Evolutionary conservation across 192 early-diverging fungal species (phyloP).

Genomic region (Rhizophagus prolifer): DNA sequence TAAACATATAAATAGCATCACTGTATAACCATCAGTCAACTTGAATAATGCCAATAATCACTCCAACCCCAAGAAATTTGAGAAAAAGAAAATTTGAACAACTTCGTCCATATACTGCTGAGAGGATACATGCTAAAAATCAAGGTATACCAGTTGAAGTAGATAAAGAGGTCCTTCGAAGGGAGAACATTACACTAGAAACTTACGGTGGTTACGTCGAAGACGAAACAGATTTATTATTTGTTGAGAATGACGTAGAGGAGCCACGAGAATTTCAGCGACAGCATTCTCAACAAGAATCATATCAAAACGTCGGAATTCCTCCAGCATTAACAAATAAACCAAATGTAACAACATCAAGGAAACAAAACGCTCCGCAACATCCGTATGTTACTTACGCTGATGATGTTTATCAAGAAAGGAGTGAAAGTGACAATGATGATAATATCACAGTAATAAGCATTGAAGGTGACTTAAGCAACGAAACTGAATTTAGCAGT

Average conservation of each 20-base stretch:
- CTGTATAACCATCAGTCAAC: not conserved
- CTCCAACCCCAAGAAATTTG: not conserved
- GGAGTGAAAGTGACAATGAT: not conserved
- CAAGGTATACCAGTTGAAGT: not conserved
- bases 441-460: not conserved
- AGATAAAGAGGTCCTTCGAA: not conserved
- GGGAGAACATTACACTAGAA: not conserved
- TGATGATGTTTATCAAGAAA: not conserved
- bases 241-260: not conserved
- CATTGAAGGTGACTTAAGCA: not conserved
- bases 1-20: too few species aligned
- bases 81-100: not conserved
- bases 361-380: not conserved
- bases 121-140: not conserved
- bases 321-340: not conserved
- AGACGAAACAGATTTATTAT: not conserved
- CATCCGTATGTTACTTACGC: not conserved
- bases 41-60: not conserved
- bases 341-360: not conserved
- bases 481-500: not conserved
- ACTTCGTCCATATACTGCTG: not conserved
- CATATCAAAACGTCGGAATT: not conserved
- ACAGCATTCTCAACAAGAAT: not conserved
- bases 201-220: not conserved
- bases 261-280: not conserved